phyloP scores from a whole-genome alignment of 441 rosid genomes.

The Croton laevigatus region DNA sequence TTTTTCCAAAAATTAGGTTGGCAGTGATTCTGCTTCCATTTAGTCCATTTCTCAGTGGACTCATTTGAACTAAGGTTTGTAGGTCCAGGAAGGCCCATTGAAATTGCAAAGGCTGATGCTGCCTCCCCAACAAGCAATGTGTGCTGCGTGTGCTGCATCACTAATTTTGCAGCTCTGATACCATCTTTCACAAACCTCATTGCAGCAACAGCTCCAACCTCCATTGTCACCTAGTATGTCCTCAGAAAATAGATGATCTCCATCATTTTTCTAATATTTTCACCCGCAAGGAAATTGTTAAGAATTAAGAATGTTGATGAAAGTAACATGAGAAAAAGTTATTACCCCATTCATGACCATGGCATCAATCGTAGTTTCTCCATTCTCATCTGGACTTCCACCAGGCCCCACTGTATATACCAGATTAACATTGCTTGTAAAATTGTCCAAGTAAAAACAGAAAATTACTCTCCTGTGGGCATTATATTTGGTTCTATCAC shows the following conservation, averaged over 20 bases:
- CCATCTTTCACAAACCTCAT: conserved; percentile 93
- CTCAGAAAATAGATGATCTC: conserved; percentile 36
- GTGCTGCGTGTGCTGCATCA: conserved; percentile 74
- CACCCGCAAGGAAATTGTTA: background rate
- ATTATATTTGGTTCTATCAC: background rate
- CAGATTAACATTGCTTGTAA: conserved; percentile 18
- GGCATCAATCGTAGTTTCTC: conserved; percentile 75
- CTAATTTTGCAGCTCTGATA: conserved; percentile 77
- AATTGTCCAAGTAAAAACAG: background rate
- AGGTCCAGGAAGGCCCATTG: conserved; percentile 94
- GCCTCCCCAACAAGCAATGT: conserved; percentile 80
- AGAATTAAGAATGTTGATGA: background rate
- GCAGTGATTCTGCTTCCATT: conserved; percentile 70
- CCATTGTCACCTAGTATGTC: conserved; percentile 84
- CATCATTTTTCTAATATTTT: conserved; percentile 9
- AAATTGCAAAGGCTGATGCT: conserved; percentile 83
- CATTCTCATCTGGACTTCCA: conserved; percentile 82
- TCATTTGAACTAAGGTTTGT: conserved; percentile 73
- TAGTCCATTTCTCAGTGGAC: conserved; percentile 69
- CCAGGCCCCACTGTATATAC: conserved; percentile 34
- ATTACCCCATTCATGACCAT: conserved; percentile 73
- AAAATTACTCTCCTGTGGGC: background rate
- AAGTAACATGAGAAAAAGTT: conserved; percentile 45
- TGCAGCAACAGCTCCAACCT: conserved; percentile 97
- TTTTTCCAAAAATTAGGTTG: conserved; percentile 88